Evolutionary conservation across 331 rosid genomes (phyloP).

Genomic region (Phaseolus coccineus): DNA sequence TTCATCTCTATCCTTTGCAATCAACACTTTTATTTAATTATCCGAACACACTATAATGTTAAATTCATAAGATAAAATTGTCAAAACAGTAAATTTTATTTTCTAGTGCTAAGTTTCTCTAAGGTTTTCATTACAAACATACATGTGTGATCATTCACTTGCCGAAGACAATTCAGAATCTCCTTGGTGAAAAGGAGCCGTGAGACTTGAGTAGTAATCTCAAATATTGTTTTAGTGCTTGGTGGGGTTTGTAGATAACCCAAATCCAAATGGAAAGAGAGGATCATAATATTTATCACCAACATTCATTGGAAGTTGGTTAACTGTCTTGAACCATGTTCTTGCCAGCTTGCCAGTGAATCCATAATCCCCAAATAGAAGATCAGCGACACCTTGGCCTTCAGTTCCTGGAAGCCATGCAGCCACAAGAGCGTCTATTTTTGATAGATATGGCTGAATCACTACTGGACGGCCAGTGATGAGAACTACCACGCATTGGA

Average conservation of each 20-base stretch:
- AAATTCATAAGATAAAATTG: conserved; percentile 18
- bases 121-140: not conserved
- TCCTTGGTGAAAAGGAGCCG: not conserved
- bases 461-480: conserved; percentile 85
- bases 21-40: not conserved
- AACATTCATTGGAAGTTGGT: conserved; percentile 80
- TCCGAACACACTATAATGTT: not conserved
- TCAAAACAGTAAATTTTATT: not conserved
- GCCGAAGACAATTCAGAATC: not conserved
- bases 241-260: conserved; percentile 56
- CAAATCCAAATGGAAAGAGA: conserved; percentile 72
- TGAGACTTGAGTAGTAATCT: not conserved
- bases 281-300: conserved; percentile 76
- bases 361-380: conserved; percentile 68
- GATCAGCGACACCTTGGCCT: conserved; percentile 82
- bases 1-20: not conserved
- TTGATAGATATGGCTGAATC: conserved; percentile 65
- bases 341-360: conserved; percentile 78
- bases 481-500: conserved; percentile 68
- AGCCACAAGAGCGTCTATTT: conserved; percentile 74
- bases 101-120: conserved; percentile 23
- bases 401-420: conserved; percentile 95
- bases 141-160: not conserved
- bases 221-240: conserved; percentile 22
- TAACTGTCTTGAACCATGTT: conserved; percentile 74